Conservation (phyloP, 23 red algal species). For the Gracilaria gracilis region DNA sequence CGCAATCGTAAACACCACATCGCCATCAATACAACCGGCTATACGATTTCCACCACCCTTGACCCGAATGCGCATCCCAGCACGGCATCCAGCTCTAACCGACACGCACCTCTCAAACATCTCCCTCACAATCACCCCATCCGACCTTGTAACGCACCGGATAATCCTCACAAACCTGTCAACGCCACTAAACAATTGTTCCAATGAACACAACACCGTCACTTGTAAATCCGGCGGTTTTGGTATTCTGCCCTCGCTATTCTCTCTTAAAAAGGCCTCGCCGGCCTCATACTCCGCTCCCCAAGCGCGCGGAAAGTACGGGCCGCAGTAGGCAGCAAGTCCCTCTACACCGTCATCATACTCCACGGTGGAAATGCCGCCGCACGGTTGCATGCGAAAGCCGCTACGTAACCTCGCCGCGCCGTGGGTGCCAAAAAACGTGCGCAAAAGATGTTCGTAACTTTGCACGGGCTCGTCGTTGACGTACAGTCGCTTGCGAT, state of each 20-base stretch:
- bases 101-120: neutral
- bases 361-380: constrained; percentile 6
- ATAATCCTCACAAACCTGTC: constrained; percentile 2
- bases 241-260: neutral
- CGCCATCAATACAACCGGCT: neutral
- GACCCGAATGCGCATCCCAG: neutral
- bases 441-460: neutral
- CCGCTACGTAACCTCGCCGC: neutral
- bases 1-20: neutral
- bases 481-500: neutral
- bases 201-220: neutral
- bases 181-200: neutral
- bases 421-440: neutral
- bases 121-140: neutral
- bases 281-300: neutral
- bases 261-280: neutral
- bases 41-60: neutral
- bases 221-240: neutral
- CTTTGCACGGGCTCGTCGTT: neutral
- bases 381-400: neutral
- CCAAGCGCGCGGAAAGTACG: neutral
- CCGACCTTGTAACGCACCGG: neutral
- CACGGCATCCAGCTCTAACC: neutral
- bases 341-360: constrained; percentile 2
- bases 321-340: neutral